Evolutionary conservation across 2,329 filamentous ascomycete genomes (phyloP).

Genomic region (Aspergillus latus): DNA sequence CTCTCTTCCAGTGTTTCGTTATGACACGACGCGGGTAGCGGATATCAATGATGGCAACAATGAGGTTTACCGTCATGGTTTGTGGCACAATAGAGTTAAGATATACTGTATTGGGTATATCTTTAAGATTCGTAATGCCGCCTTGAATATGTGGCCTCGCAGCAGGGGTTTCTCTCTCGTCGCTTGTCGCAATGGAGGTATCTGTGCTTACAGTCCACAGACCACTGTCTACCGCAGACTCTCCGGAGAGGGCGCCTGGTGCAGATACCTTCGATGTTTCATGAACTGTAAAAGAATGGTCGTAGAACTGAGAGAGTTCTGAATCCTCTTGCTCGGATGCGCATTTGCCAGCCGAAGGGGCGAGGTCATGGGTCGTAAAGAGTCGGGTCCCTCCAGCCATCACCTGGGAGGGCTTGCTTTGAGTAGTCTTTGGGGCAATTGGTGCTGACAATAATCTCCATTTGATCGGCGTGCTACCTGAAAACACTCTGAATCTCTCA

Average conservation of each 20-base stretch:
- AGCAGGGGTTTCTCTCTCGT: slow-evolving; percentile 15
- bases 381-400: slow-evolving; percentile 25
- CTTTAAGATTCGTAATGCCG: slow-evolving; percentile 63
- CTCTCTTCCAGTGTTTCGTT: slow-evolving; percentile 55
- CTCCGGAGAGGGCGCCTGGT: slow-evolving; percentile 22
- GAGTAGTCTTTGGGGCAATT: slow-evolving; percentile 10
- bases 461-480: slow-evolving; percentile 23
- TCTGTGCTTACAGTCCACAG: slow-evolving; percentile 21
- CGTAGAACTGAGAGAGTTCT: slow-evolving; percentile 66
- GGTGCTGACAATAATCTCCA: slow-evolving; percentile 32
- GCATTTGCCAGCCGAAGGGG: slow-evolving; percentile 13
- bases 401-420: neutral
- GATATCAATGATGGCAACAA: slow-evolving; percentile 76
- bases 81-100: slow-evolving; percentile 70
- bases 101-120: slow-evolving; percentile 67
- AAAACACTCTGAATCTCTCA: slow-evolving; percentile 8
- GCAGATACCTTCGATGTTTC: slow-evolving; percentile 48
- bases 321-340: slow-evolving; percentile 30
- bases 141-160: slow-evolving; percentile 37
- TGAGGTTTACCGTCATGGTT: slow-evolving; percentile 76
- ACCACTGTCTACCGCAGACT: slow-evolving; percentile 29
- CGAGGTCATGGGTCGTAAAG: slow-evolving; percentile 32
- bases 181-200: slow-evolving; percentile 19
- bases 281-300: slow-evolving; percentile 73
- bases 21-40: slow-evolving; percentile 66